phyloP scores from a whole-genome alignment of 2,329 filamentous ascomycete genomes.

The Cladosporium cucumerinum region DNA sequence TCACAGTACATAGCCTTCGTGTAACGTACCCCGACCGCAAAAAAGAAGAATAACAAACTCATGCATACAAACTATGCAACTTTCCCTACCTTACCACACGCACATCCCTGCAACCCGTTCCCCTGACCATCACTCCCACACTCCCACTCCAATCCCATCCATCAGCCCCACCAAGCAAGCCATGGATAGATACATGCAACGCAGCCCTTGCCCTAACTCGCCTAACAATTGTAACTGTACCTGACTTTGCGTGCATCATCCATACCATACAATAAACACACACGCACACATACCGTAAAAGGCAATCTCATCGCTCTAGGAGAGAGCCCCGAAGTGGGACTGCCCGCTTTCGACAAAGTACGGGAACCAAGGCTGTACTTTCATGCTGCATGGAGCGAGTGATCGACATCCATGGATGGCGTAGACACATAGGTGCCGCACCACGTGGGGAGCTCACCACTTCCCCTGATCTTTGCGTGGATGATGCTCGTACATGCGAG shows the following conservation, averaged over 20 bases:
- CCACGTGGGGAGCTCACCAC: neutral
- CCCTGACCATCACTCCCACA: neutral
- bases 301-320: neutral
- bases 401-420: neutral
- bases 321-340: neutral
- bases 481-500: neutral
- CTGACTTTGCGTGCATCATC: neutral
- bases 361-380: neutral
- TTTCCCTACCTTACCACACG: too few relatives aligned
- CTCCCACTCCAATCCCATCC: neutral
- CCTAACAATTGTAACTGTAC: neutral
- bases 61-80: too few relatives aligned
- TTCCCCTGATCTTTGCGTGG: neutral
- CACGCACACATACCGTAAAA: neutral
- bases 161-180: neutral
- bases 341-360: neutral
- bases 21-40: neutral
- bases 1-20: neutral
- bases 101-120: too few relatives aligned
- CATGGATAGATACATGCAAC: neutral
- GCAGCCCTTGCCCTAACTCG: neutral
- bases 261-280: neutral
- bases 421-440: too few relatives aligned
- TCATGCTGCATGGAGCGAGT: neutral
- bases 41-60: too few relatives aligned